Conservation (phyloP, 352 stramenopile species). For the Phytophthora idaei region DNA sequence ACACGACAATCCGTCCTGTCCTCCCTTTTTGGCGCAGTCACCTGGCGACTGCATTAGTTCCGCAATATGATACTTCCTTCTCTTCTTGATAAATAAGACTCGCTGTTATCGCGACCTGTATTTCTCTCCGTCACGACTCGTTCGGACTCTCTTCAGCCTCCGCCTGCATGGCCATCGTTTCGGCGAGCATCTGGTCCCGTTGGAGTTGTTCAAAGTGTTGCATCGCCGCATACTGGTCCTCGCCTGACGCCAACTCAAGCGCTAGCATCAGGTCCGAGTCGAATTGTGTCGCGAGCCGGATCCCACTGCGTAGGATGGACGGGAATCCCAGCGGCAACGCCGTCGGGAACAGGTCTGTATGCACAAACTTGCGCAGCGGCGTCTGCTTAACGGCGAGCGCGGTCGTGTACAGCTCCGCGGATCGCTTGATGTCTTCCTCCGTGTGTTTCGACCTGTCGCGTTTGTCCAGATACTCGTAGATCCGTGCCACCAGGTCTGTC, state of each 20-base stretch:
- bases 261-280: slow-evolving; percentile 68
- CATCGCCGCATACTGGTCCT: slow-evolving; percentile 74
- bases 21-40: slow-evolving; percentile 5
- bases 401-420: slow-evolving; percentile 48
- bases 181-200: slow-evolving; percentile 54
- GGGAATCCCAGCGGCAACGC: slow-evolving; percentile 53
- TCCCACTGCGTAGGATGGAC: slow-evolving; percentile 45
- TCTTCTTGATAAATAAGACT: slow-evolving; percentile 52
- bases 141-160: slow-evolving; percentile 54
- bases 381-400: slow-evolving; percentile 53
- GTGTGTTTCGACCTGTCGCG: slow-evolving; percentile 49
- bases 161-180: slow-evolving; percentile 59
- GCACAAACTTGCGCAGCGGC: slow-evolving; percentile 59
- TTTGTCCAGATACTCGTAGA: slow-evolving; percentile 84
- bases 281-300: slow-evolving; percentile 51
- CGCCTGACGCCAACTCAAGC: slow-evolving; percentile 62
- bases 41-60: slow-evolving; percentile 3
- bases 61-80: slow-evolving; percentile 32
- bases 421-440: slow-evolving; percentile 54
- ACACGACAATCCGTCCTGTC: slow-evolving; percentile 8
- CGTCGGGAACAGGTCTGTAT: slow-evolving; percentile 58
- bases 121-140: slow-evolving; percentile 40
- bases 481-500: slow-evolving; percentile 75
- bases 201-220: slow-evolving; percentile 65
- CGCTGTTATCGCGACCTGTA: slow-evolving; percentile 23